A percentile compares a stretch with the other conserved stretches of the same genome.
Evolutionary conservation across 768 basidiomycete genomes (phyloP).

Genomic region (Auriculariales sp.): DNA sequence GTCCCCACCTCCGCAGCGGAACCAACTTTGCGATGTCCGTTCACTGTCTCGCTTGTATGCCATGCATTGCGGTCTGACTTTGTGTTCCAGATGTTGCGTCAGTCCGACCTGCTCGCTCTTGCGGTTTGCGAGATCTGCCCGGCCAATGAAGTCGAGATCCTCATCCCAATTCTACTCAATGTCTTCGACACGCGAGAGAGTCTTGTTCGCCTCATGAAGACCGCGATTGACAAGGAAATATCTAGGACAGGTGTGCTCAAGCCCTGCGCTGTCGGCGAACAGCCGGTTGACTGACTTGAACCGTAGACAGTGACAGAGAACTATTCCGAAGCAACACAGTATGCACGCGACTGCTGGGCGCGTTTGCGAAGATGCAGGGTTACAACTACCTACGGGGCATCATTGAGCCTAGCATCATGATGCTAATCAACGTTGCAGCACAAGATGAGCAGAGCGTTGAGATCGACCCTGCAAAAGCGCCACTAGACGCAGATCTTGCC

Average conservation of each 20-base stretch:
- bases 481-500: slow-evolving; percentile 43
- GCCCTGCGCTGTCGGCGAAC: too few relatives aligned
- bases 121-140: slow-evolving; percentile 84
- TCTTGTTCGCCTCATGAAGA: slow-evolving; percentile 60
- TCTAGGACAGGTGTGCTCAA: slow-evolving; percentile 47
- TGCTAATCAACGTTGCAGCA: slow-evolving; percentile 55
- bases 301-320: slow-evolving; percentile 59
- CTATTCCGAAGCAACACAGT: slow-evolving; percentile 82
- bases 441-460: slow-evolving; percentile 70
- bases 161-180: slow-evolving; percentile 75
- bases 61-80: background rate
- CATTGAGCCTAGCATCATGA: slow-evolving; percentile 61
- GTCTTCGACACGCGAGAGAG: slow-evolving; percentile 67
- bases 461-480: slow-evolving; percentile 41
- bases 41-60: slow-evolving; percentile 2
- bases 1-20: slow-evolving; percentile 30
- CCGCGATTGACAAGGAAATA: slow-evolving; percentile 78
- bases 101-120: slow-evolving; percentile 39
- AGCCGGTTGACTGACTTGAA: slow-evolving; percentile 1
- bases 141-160: slow-evolving; percentile 56
- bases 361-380: slow-evolving; percentile 79
- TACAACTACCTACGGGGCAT: slow-evolving; percentile 81
- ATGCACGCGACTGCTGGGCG: slow-evolving; percentile 73
- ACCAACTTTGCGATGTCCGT: slow-evolving; percentile 45
- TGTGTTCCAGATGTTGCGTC: slow-evolving; percentile 27